Base-by-base conservation (phyloP, 306 rosid species). In the Sicyos baderoa region DNA sequence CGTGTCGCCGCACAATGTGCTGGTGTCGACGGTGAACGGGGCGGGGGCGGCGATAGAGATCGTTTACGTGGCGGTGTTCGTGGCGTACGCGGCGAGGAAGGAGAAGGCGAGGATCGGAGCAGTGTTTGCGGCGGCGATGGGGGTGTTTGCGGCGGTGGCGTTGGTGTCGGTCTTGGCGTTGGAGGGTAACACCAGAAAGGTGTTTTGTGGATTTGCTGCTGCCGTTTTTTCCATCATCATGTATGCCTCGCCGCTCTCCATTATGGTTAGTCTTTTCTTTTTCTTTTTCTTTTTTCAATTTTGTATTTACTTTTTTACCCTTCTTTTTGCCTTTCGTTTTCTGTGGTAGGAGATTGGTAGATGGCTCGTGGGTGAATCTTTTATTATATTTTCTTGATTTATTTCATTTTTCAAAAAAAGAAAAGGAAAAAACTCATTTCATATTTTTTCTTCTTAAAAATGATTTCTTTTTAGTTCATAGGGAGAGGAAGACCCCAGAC, bases 161-260 rank as follows among this genome's bases (percentile, higher is more conserved):
- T 75, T 88, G 21, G 78, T 93, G 16, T 93, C 97, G 21, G 78
- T 93, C 44, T 80, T 90, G 16, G 95, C 94, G 13, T 69, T 93
- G 14, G 83, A 88, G 32, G 80, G 71, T 70, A 66, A 60, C 0
- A 0, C n/a, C 68, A 78, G 99, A 22, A 93, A 90, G 74, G 56
- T 86, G 67, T 88, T 90, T 57, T 90, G 94, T 4, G 99, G 99
- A 60, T 60, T 85, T 4, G 95, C 89, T 0, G 82, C 96, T 9
- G 35, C 86, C 22, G 70, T 93, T 23, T 90, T 90, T 72, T 90
- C 99, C 48, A 86, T 89, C 54, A 67, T 93, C 86, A 93, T 93
- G 99, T 90, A 90, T 29, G 96, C 84, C 68, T 90, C 99, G 0
- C 97, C 99, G 14, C 89, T 93, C 55, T 80, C 99, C 44, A 88